These are phyloP conservation scores for Arachnopeziza araneosa DNA, from an alignment of 2,329 filamentous ascomycete species.

Conservation along the genomic window DNA sequence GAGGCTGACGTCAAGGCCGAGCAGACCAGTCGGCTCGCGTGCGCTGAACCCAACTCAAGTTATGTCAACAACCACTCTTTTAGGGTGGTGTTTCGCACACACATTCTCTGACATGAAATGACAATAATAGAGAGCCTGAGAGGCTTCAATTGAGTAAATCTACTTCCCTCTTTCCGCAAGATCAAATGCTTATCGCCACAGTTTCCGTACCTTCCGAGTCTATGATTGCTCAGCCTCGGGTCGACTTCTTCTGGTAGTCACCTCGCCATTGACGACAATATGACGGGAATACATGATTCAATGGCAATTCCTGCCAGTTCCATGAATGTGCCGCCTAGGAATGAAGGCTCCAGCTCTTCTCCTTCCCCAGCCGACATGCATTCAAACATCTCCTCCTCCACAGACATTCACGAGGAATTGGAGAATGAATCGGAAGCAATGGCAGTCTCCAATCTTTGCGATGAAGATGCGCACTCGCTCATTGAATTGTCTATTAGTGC, in stretches of 20 bases:
- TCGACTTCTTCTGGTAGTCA: not conserved
- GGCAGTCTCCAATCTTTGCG: constrained; percentile 18
- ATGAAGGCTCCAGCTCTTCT: not conserved
- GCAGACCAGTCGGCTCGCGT: not conserved
- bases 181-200: not conserved
- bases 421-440: constrained; percentile 22
- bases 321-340: not conserved
- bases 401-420: not conserved
- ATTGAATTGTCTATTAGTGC: constrained; percentile 55
- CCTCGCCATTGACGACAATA: not conserved
- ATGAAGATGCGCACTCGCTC: constrained; percentile 54
- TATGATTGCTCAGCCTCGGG: not conserved
- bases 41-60: not conserved
- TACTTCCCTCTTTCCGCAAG: not conserved
- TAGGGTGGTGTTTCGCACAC: not conserved
- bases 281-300: not conserved
- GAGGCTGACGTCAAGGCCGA: not conserved
- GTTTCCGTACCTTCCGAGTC: constrained; percentile 2
- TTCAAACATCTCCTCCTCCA: not conserved
- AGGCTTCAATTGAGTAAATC: not conserved
- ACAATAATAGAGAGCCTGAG: not conserved
- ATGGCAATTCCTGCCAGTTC: not conserved
- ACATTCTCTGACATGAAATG: not conserved
- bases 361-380: not conserved
- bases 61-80: not conserved